Base-by-base conservation (phyloP, 1,284 basidiomycete species). In the Rhodotorula sp. region DNA sequence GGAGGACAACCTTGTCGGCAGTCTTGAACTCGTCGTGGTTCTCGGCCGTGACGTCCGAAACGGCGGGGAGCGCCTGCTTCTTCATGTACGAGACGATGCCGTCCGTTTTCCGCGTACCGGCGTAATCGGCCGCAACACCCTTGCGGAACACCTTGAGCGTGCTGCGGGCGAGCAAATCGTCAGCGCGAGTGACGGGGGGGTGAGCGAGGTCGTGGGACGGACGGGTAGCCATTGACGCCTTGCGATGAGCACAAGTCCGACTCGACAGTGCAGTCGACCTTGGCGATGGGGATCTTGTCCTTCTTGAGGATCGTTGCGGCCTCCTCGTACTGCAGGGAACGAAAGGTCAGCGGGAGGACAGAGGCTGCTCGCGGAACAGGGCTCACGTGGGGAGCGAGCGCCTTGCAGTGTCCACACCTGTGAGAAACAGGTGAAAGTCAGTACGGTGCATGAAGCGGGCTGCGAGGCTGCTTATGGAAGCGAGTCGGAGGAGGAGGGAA, bases 51-150 rank as follows among this genome's bases (percentile, higher is more conserved):
- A 99, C 87, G 48, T 87, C 84, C 9, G 91, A 89, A 59, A 99
- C 89, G 52, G 96, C 92, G n/a, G 96, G 96, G 27, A 99, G 87
- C 15, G 91, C 88, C 86, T 98, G 96, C 94, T 99, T 98, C 84
- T 87, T 82, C 96, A 99, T 98, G 85, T 98, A 98, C 80, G 88
- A 89, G 80, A 98, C 84, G 79, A 99, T 99, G 44, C 96, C 95
- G 76, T 99, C 96, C 24, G 93, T 89, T 82, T 97, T 92, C 68
- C 96, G 86, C 55, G 93, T 90, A 59, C 96, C 96, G 71, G 80
- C 82, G 83, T 99, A 99, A 64, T 93, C 90, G 30, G 84, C 80
- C 54, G 88, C 80, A 53, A 86, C 86, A 69, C 95, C 96, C 73
- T 90, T 86, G 77, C 89, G 89, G 88, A 94, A 99, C 59, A 99